Evolutionary conservation across 1,139 yeast species (phyloP), one percentile per base, ranked within the genome.

Genomic region (Yamadazyma kanchanaburiensis): DNA sequence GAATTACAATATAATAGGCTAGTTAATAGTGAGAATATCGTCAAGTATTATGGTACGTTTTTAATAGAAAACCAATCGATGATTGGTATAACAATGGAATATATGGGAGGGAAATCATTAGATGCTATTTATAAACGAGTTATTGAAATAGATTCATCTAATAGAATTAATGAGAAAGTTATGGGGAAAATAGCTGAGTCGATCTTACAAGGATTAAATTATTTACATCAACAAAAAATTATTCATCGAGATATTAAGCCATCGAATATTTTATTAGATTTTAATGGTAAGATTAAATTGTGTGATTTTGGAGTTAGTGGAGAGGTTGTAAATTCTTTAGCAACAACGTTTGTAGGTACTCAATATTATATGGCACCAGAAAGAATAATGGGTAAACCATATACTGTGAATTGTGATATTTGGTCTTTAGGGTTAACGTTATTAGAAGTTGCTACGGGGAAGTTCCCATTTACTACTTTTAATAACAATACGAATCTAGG

Each of bases 261-360:
- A 1, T 94, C 88, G 39, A 91, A 91, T 53, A 87, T 91, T 34
- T 58, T 91, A 34, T 58, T 91, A 16, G 91, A 86, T 49, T 55
- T 60, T 3, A 48, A 62, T 7, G 98, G 98, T 3, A 80, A 84
- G 48, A 89, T 89, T 30, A 91, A 91, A 54, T 64, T 91, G 27
- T 91, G 98, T 60, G 98, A 91, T 61, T 91, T 91, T 62, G 98
- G 98, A n/a, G 98, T 91, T 20, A 82, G 95, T 48, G 97, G 98
- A 8, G 96, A 88, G 50, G 96, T 91, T 10, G 96, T 89, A 15
- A 83, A 89, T 54, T 87, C 96, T 0, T 64, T 91, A 28, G 97
- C 97, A 2, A 85, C 95, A 1, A 91, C 98, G 0, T 91, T 89
- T 52, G 94, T 96, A 0, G 98, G 98, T 1, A 91, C 98, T 0